Evolutionary conservation across 306 rosid genomes (phyloP), one percentile per base, ranked within the genome.

Genomic region (Bauhinia variegata): DNA sequence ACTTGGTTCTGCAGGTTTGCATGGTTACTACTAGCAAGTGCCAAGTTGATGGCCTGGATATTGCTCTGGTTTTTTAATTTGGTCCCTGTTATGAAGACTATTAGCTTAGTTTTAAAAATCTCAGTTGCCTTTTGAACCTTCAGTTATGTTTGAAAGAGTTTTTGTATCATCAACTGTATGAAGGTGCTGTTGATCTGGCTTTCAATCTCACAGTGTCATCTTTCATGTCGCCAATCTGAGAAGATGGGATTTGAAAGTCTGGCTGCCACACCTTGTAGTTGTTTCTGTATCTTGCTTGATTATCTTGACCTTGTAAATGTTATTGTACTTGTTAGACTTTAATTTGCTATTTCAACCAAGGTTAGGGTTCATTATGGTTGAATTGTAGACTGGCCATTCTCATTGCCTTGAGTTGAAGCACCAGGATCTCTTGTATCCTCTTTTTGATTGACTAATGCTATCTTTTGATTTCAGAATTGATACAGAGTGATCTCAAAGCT

Each of bases 1-100:
- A 58, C 74, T 86, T 54, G 53, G 72, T 1, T 68, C 68, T 6
- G 84, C 78, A 31, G 82, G 80, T 47, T 57, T 34, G 37, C 76
- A 64, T 4, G 67, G 56, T 14, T 73, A n/a, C n/a, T n/a, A 47
- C 74, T 61, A 75, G 70, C 68, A 74, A n/a, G n/a, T n/a, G n/a
- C n/a, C 68, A 74, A 61, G 54, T 48, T 46, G 54, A 70, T 12
- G 6, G 42, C 48, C 78, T 74, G 47, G 57, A 54, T 72, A 50
- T 65, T 41, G 41, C 76, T 16, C 34, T 53, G 15, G 49, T 38
- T 18, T 73, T 65, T 73, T 23, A 77, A 67, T n/a, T 39, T 68
- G 12, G 74, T 49, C 68, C 66, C 7, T 75, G 82, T 43, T 44
- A 51, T 12, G 73, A 84, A 84, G 75, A 57, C 71, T 66, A 73